Base-by-base conservation (phyloP, 176 grass and related monocot species). In the Musa beccarii region DNA sequence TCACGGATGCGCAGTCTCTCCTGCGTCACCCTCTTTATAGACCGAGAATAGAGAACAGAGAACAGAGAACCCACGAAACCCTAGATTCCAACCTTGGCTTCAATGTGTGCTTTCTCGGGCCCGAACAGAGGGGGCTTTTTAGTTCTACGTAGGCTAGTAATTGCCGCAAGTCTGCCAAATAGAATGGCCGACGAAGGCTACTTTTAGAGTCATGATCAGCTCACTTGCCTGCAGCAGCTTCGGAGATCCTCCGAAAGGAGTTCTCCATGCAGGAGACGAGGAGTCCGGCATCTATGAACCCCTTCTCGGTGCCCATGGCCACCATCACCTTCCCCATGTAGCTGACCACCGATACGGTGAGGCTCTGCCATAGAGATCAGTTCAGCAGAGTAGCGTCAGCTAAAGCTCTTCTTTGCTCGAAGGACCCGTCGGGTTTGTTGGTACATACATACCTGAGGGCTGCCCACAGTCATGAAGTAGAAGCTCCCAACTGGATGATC, bases 251-350 rank as follows among this genome's bases (percentile, higher is more conserved):
- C 21, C 72, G 11, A 20, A 85, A 85, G 26, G 78, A 85, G 59
- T 69, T 63, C 50, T 66, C 24, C 83, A 85, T 77, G 29, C 52
- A 81, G 14, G 73, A 77, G 49, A 59, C 22, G 25, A 81, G 54
- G n/a, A 81, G 78, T 22, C 53, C 63, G 19, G 78, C 72, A 77
- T 85, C 76, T 72, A 85, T 85, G 77, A 81, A 85, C 34, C 56
- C 78, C 76, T 85, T 75, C 83, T 85, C 71, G 14, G 65, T 64
- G 50, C 64, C 78, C 65, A 81, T 63, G 14, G 78, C 78, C 11
- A 85, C 54, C 73, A 77, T 85, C 62, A 81, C 61, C 53, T 81
- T 85, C 13, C 73, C 78, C 83, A 81, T 81, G 78, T 85, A 85
- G 79, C 83, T 85, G 11, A 81, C 79, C 52, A 81, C 54, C 67